phyloP scores from a whole-genome alignment of 1,139 yeast genomes.

The Debaryomyces coudertii region DNA sequence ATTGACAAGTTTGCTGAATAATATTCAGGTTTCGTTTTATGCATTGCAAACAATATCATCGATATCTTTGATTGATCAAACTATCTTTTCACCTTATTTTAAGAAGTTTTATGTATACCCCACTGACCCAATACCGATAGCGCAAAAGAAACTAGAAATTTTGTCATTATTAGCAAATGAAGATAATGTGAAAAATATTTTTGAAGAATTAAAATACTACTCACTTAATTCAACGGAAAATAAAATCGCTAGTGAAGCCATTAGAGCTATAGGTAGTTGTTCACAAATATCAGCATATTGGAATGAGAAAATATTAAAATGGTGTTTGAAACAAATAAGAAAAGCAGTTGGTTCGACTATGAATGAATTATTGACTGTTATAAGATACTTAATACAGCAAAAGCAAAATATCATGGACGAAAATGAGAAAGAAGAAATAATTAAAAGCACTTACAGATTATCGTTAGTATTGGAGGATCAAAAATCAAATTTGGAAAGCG shows the following conservation, averaged over 20 bases:
- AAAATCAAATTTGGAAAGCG: slow-evolving; percentile 34
- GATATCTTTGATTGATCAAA: slow-evolving; percentile 40
- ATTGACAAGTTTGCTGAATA: slow-evolving; percentile 30
- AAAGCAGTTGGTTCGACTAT: slow-evolving; percentile 38
- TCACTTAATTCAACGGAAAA: slow-evolving; percentile 46
- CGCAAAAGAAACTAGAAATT: slow-evolving; percentile 64
- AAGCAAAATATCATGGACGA: slow-evolving; percentile 28
- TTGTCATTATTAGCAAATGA: slow-evolving; percentile 60
- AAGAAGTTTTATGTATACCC: slow-evolving; percentile 64
- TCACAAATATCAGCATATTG: slow-evolving; percentile 41
- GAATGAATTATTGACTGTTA: slow-evolving; percentile 65
- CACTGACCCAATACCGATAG: slow-evolving; percentile 49
- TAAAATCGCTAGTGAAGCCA: slow-evolving; percentile 53
- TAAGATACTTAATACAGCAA: slow-evolving; percentile 74
- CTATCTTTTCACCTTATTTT: slow-evolving; percentile 49
- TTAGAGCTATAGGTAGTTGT: slow-evolving; percentile 62
- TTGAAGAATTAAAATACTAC: slow-evolving; percentile 71
- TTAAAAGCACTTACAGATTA: slow-evolving; percentile 41
- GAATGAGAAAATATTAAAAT: slow-evolving; percentile 39
- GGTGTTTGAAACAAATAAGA: slow-evolving; percentile 44
- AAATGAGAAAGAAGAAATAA: slow-evolving; percentile 30
- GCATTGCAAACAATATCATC: slow-evolving; percentile 47
- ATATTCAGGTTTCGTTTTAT: slow-evolving; percentile 37
- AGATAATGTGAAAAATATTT: slow-evolving; percentile 51
- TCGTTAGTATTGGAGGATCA: slow-evolving; percentile 34